phyloP scores from a whole-genome alignment of 2,329 filamentous ascomycete genomes.

The Myriosclerotinia duriaeana region DNA sequence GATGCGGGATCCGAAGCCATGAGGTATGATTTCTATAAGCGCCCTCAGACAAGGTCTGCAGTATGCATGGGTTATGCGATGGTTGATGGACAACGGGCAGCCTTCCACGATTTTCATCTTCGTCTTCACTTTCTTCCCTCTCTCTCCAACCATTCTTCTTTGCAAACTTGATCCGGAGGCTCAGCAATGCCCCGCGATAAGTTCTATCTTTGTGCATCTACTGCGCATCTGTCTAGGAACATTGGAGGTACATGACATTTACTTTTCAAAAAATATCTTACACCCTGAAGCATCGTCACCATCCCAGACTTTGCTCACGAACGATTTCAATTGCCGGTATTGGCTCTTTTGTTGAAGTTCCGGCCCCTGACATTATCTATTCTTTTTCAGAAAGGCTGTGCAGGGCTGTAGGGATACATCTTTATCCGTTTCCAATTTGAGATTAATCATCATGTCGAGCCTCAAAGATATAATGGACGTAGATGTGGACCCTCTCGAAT shows the following conservation, averaged over 20 bases:
- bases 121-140: constrained; percentile 19
- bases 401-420: constrained; percentile 35
- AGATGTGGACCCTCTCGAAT: constrained; percentile 41
- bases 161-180: constrained; percentile 31
- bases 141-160: constrained; percentile 28
- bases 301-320: constrained; percentile 27
- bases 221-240: constrained; percentile 33
- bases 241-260: constrained; percentile 33
- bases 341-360: constrained; percentile 34
- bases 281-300: constrained; percentile 22
- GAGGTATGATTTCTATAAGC: constrained; percentile 24
- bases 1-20: constrained; percentile 23
- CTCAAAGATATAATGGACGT: constrained; percentile 43
- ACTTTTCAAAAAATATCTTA: constrained; percentile 30
- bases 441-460: constrained; percentile 39
- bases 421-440: constrained; percentile 35
- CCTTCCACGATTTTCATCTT: constrained; percentile 18
- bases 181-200: constrained; percentile 40
- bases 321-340: constrained; percentile 32
- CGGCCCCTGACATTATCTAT: constrained; percentile 31
- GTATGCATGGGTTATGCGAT: constrained; percentile 22
- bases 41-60: constrained; percentile 25
- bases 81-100: constrained; percentile 22
- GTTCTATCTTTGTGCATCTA: constrained; percentile 40
- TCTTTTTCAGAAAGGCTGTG: constrained; percentile 40